These are phyloP conservation scores for Rhizophagus prolifer DNA, from an alignment of 192 early-diverging fungal species.

Conservation along the genomic window DNA sequence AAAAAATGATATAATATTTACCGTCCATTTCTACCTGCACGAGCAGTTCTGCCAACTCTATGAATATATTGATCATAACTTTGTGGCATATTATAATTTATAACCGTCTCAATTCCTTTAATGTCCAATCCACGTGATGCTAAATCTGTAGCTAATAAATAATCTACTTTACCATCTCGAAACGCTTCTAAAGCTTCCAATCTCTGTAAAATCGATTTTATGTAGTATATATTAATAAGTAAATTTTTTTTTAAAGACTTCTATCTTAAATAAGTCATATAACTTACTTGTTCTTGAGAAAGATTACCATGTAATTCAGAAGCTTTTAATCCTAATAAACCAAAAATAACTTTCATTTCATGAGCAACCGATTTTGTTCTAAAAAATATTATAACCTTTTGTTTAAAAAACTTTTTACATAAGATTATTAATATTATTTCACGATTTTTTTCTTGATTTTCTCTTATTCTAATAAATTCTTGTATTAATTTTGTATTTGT, in stretches of 20 bases:
- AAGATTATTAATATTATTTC: constrained; percentile 84
- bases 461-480: constrained; percentile 94
- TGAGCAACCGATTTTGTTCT: constrained; percentile 91
- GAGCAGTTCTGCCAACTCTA: constrained; percentile 93
- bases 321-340: constrained; percentile 80
- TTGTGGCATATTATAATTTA: constrained; percentile 98
- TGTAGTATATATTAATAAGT: background rate
- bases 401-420: constrained; percentile 78
- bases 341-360: constrained; percentile 98
- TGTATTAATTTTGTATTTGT: constrained; percentile 79
- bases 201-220: constrained; percentile 40
- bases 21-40: constrained; percentile 82
- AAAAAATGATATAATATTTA: constrained; percentile 11
- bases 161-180: constrained; percentile 81
- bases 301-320: constrained; percentile 96
- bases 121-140: constrained; percentile 98
- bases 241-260: background rate
- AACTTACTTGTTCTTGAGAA: constrained; percentile 69
- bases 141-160: constrained; percentile 92
- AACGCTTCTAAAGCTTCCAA: constrained; percentile 89
- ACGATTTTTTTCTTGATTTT: constrained; percentile 80
- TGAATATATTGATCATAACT: constrained; percentile 93
- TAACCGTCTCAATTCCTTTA: constrained; percentile 93
- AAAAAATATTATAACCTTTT: constrained; percentile 90
- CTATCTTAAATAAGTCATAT: background rate